phyloP scores from a whole-genome alignment of 495 filamentous ascomycete species.

The Xylaria palmicola region DNA sequence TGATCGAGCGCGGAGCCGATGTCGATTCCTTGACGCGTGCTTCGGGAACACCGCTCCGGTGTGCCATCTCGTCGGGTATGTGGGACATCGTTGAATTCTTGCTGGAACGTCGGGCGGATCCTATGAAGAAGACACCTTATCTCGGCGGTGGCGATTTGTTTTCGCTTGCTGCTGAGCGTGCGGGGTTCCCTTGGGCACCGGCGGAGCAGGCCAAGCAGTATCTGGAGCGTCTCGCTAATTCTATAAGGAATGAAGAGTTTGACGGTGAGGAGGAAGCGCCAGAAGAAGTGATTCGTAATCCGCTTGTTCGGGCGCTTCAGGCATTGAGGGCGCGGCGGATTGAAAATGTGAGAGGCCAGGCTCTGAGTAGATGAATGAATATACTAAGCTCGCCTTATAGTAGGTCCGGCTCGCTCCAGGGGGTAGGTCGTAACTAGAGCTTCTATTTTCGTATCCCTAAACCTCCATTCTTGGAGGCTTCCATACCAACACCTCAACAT shows the following conservation, averaged over 20 bases:
- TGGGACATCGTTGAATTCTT: not conserved
- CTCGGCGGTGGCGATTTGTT: not conserved
- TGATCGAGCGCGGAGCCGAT: not conserved
- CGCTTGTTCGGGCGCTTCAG: not conserved
- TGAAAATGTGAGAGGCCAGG: not conserved
- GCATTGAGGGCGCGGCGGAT: not conserved
- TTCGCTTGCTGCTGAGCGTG: not conserved
- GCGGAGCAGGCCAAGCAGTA: not conserved
- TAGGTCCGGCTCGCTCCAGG: too few species aligned
- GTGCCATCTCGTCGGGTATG: not conserved
- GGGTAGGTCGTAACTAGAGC: too few species aligned
- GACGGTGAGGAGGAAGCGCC: not conserved
- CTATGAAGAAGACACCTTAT: not conserved
- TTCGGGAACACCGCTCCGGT: not conserved
- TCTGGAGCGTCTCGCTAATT: not conserved
- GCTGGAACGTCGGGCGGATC: not conserved
- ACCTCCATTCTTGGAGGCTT: too few species aligned
- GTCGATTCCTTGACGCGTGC: not conserved
- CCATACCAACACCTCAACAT: too few species aligned
- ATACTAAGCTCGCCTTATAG: too few species aligned
- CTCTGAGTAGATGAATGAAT: too few species aligned
- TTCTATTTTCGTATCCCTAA: too few species aligned
- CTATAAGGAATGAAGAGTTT: not conserved
- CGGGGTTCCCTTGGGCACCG: not conserved
- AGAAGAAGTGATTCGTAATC: not conserved